Base-by-base conservation (phyloP, 495 filamentous ascomycete genomes). In the Chaetomium cochliodes region DNA sequence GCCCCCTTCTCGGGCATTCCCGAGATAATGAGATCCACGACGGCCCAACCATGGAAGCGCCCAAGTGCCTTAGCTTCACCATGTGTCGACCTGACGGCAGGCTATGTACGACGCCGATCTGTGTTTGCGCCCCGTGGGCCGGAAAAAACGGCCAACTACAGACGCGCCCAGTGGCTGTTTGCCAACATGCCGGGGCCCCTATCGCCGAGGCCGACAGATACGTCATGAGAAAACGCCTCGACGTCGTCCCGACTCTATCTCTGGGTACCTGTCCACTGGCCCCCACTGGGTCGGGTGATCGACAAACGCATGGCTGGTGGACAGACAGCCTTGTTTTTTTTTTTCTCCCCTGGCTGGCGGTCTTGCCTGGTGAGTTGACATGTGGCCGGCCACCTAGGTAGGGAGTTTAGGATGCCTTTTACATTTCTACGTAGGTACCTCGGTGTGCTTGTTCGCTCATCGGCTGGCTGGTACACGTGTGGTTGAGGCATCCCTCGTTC, bases 71-170 rank as follows among this genome's bases (percentile, higher is more conserved):
- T 25, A 41, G 33, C 33, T 41, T 15, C 4, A 42, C 8, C n/a
- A 15, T 42, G 22, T 41, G 20, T 28, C 20, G 7, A 56, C 12
- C 23, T 22, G 16, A 46, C 23, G 13, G 41, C 56, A 58, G 22
- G 33, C 20, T 20, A 57, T 42, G 54, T 57, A 51, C 44, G 33
- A 42, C 59, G 22, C 20, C 50, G 50, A 33, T 46, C 60, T 42
- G 37, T 54, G 60, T 62, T 62, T 62, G 60, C 50, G 15, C 25
- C 18, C 39, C 12, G 7, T 20, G 50, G 50, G 20, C 25, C 25
- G 33, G 6, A 20, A 22, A 12, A 15, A 37, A 22, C 60, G 52
- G 52, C 41, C 26, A 33, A 16, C 12, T 46, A 47, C 60, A 63
- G 51, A 25, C 25, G 28, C 9, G 23, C 58, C 11, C 5, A 41